Percentiles rank a stretch among this genome's conserved stretches.
Conservation (phyloP, 306 rosid genomes). For the Arachis hypogaea region DNA sequence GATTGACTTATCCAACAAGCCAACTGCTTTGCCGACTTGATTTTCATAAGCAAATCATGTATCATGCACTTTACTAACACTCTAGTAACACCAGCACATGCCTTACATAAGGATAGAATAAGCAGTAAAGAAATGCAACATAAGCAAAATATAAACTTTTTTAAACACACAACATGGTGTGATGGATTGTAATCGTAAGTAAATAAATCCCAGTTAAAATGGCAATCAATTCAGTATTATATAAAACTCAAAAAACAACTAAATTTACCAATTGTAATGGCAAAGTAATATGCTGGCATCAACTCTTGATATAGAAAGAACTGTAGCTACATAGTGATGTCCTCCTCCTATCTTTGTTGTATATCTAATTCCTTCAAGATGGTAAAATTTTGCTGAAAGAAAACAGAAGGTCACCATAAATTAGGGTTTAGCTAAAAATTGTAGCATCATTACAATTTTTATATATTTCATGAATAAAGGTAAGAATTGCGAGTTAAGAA, state of each 20-base stretch:
- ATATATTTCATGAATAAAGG: not conserved
- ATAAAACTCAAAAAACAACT: not conserved
- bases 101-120: not conserved
- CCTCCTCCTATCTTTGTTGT: slow-evolving; percentile 59
- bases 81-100: slow-evolving; percentile 49
- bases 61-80: slow-evolving; percentile 74
- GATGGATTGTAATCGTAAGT: not conserved
- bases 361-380: slow-evolving; percentile 67
- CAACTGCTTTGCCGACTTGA: slow-evolving; percentile 58
- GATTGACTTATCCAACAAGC: slow-evolving; percentile 63
- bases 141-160: not conserved
- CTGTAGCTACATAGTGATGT: slow-evolving; percentile 55
- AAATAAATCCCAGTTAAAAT: not conserved
- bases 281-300: slow-evolving; percentile 68
- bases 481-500: too few relatives aligned
- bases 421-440: slow-evolving; percentile 22
- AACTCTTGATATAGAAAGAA: slow-evolving; percentile 63
- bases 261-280: slow-evolving; percentile 65
- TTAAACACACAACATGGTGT: not conserved
- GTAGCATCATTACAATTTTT: not conserved
- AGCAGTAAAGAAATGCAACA: not conserved
- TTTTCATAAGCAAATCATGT: slow-evolving; percentile 84
- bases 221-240: not conserved
- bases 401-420: not conserved
- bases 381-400: slow-evolving; percentile 65